Evolutionary conservation across 1,284 basidiomycete species (phyloP), one percentile per base, ranked within the genome.

Genomic region (Sporisorium reilianum): DNA sequence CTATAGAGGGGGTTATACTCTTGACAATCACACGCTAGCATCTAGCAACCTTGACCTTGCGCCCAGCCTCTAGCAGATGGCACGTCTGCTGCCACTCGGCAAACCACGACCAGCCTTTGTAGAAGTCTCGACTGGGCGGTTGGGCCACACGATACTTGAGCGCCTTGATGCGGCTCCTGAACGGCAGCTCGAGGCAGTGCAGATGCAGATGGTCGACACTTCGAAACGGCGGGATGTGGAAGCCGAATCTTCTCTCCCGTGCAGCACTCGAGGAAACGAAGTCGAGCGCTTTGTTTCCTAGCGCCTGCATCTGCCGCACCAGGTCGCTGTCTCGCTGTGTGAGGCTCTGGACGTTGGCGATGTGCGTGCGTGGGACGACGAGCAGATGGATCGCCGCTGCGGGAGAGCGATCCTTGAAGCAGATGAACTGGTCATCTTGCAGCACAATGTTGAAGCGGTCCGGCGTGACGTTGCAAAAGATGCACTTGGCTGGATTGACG

Each of bases 41-140:
- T 55, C 72, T 64, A 53, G 68, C 50, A 58, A 91, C 85, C 9
- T 88, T 85, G 41, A 93, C 87, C 32, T 77, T 84, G 2, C 86
- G 85, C 0, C 88, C 90, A 25, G 86, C 85, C 67, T 90, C 87
- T 38, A 93, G 83, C 26, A 92, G 89, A n/a, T 83, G 85, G 30
- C 89, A 87, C 0, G 89, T 88, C 83, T 93, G 93, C 3, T 86
- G 85, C 11, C 89, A 88, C 61, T 90, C 89, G 8, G 88, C 89
- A 84, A 94, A 94, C 92, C 92, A 94, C 56, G 89, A 89, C 77
- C 90, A 88, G 0, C 91, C 91, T 82, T 94, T 94, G 54, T 86
- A 80, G 54, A 87, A 85, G 11, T 81, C 67, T 18, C 83, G 30
- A 40, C 36, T 57, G 6, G 67, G 50, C 5, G 77, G 70, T 14